These are phyloP conservation scores for Lentithecium fluviatile DNA, from an alignment of 495 filamentous ascomycete species.

Conservation along the genomic window DNA sequence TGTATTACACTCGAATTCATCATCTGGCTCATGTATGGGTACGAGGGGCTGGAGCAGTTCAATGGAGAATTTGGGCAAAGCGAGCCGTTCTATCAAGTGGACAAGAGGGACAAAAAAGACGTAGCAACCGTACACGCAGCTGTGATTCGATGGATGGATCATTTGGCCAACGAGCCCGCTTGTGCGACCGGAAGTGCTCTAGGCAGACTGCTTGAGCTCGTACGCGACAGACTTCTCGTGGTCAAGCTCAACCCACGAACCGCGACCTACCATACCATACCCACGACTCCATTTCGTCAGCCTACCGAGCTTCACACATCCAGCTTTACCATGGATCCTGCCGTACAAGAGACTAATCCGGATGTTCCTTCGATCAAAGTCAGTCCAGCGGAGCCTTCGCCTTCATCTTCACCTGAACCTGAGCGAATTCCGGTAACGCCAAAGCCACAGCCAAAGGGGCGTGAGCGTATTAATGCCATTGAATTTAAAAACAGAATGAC, in stretches of 20 bases:
- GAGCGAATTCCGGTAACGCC: no score
- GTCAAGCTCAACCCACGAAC: not conserved
- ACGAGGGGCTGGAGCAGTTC: not conserved
- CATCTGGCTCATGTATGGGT: slow-evolving; percentile 6
- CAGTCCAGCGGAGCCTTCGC: no score
- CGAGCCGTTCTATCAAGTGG: not conserved
- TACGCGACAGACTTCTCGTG: not conserved
- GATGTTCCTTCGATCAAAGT: no score
- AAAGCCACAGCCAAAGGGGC: no score
- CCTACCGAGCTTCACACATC: no score
- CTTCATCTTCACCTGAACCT: no score
- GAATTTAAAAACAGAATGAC: no score
- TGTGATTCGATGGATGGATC: not conserved
- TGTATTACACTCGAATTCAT: slow-evolving; percentile 10
- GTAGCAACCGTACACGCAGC: not conserved
- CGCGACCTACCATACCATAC: not conserved
- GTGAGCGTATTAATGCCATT: no score
- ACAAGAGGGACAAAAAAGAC: not conserved
- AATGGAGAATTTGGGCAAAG: not conserved
- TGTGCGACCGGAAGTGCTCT: not conserved
- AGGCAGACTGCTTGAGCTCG: not conserved
- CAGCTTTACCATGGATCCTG: no score
- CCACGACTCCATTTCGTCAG: no score
- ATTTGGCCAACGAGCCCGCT: not conserved
- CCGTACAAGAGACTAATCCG: no score